Percentiles rank a stretch among this genome's conserved stretches.
These are phyloP conservation scores for Daedalea quercina DNA, from an alignment of 768 basidiomycete genomes.

Conservation along the genomic window DNA sequence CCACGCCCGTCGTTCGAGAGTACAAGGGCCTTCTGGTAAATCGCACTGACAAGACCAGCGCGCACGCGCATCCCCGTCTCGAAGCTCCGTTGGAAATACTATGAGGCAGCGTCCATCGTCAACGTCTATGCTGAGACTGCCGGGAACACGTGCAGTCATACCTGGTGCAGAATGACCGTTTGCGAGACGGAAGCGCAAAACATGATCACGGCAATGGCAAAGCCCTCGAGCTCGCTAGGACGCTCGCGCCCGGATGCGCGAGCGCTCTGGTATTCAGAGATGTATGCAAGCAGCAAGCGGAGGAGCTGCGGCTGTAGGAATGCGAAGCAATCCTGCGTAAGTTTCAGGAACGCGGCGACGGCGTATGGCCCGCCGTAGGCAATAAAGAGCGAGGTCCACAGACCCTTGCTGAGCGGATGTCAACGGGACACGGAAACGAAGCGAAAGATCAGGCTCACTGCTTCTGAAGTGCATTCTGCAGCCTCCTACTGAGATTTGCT, in stretches of 20 bases:
- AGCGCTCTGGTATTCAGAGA: conserved; percentile 64
- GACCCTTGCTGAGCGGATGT: conserved; percentile 35
- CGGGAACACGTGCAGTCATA: conserved; percentile 21
- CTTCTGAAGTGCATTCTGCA: conserved; percentile 55
- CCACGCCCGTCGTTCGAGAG: conserved; percentile 82
- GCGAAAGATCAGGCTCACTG: conserved; percentile 39
- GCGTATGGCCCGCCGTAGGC: conserved; percentile 78
- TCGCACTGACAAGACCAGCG: conserved; percentile 77
- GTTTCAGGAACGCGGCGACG: conserved; percentile 56
- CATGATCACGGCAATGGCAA: conserved; percentile 72
- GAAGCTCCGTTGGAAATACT: conserved; percentile 84
- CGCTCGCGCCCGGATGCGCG: conserved; percentile 21
- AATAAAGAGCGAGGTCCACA: conserved; percentile 69
- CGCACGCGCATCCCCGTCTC: conserved; percentile 93
- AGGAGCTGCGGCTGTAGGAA: conserved; percentile 89
- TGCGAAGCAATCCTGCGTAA: conserved; percentile 71
- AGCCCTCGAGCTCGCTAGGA: conserved; percentile 54
- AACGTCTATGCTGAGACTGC: no score
- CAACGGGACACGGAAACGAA: neutral
- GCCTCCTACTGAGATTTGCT: conserved; percentile 51
- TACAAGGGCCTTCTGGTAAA: conserved; percentile 82
- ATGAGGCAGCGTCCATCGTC: neutral
- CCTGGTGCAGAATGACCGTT: conserved; percentile 77
- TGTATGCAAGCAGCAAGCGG: conserved; percentile 71
- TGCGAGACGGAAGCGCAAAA: conserved; percentile 75